Evolutionary conservation across 495 filamentous ascomycete genomes (phyloP).

Genomic region (Lentithecium fluviatile): DNA sequence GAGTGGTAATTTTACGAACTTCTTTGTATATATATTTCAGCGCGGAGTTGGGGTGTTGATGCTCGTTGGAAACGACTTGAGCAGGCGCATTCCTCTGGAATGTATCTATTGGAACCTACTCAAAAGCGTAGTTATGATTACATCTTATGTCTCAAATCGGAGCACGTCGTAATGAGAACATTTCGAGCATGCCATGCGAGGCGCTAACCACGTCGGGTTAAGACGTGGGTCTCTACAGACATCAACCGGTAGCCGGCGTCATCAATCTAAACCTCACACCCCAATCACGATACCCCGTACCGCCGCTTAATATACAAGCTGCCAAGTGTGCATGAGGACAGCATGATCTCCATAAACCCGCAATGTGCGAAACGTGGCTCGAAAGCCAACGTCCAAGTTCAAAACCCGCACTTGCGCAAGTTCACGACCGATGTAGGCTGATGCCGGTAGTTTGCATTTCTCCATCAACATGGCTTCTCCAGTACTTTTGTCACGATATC

Average conservation of each 20-base stretch:
- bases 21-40: too few species aligned
- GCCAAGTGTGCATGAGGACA: constrained; percentile 7
- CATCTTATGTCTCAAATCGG: too few species aligned
- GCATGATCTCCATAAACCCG: background rate
- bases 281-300: background rate
- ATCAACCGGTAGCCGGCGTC: constrained; percentile 9
- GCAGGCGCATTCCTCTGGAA: too few species aligned
- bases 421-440: too few species aligned
- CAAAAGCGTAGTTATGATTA: too few species aligned
- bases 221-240: background rate
- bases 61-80: too few species aligned
- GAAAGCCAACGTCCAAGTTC: background rate
- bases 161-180: too few species aligned
- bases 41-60: too few species aligned
- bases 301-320: background rate
- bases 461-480: background rate
- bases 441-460: too few species aligned
- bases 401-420: background rate
- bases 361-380: constrained; percentile 19
- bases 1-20: too few species aligned
- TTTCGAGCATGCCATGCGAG: background rate
- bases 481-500: background rate
- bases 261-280: constrained; percentile 1
- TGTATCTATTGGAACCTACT: too few species aligned
- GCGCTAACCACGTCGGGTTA: background rate